Evolutionary conservation across 306 rosid species (phyloP), one percentile per base, ranked within the genome.

Genomic region (Delonix regia): DNA sequence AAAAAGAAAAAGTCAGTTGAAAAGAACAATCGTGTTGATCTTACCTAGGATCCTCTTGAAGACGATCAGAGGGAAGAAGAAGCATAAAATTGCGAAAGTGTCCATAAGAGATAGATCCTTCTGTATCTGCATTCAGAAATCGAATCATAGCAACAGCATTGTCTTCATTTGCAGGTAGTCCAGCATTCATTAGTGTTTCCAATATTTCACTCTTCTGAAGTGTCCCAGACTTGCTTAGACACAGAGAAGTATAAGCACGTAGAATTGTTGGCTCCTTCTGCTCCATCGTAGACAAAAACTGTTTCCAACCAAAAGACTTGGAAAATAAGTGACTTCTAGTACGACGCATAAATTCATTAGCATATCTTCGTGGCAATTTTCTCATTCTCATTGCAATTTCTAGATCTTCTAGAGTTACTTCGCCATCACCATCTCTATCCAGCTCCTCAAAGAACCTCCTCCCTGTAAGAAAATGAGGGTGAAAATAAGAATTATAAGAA

Each of bases 241-340:
- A 95, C 76, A 95, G 86, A 95, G 88, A 89, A 84, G 98, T 95
- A 75, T 93, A 95, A 64, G 98, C 99, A 39, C 97, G 97, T 74
- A 95, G 92, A 88, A 95, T 95, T 70, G 98, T 92, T 75, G 98
- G 89, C 84, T 95, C 99, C 93, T 93, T 95, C 77, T 93, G 99
- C 83, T 92, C 97, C 90, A 95, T 87, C 74, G 91, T 72, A 73
- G 99, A 89, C 55, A 91, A 85, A 85, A 95, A 93, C 65, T 95
- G 99, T 72, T 89, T 95, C 99, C 91, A 91, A 77, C 99, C 99
- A 90, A 95, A 87, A 11, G 98, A 95, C 82, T 88, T 89, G n/a
- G 97, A 91, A 69, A 95, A 95, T 59, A 95, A 89, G 87, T 95
- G 98, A 82, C 96, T 88, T 90, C 88, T 88, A 34, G 97, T 87